Base-by-base conservation (phyloP, 768 basidiomycete genomes). In the Suillus alpinus region DNA sequence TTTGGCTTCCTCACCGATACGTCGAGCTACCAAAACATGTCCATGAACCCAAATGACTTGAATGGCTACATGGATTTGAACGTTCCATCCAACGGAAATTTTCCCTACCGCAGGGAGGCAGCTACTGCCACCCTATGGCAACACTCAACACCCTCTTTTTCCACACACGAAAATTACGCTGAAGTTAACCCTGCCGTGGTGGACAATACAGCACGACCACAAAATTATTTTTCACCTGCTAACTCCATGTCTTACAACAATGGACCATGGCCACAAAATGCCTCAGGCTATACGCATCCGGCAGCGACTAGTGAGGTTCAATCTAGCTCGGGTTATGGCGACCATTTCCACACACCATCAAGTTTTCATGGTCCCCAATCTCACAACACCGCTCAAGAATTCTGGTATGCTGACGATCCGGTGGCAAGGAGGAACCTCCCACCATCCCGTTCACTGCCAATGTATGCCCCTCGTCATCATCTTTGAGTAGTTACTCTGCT, bases 401-500 rank as follows among this genome's bases (percentile, higher is more conserved):
- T 9, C 4, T 14, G 2, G 20, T 4, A 2, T 36, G 0, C n/a
- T 4, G 7, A 3, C 0, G 13, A 0, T 36, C 23, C 23, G 4
- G 34, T 36, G 14, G 14, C 34, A 36, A 36, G 20, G 5, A 9
- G 2, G 2, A 23, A 53, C 8, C 14, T 16, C 14, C 6, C 20
- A 23, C 8, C 20, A 36, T 36, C 20, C 13, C 14, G 8, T 52
- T 7, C 13, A 13, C 51, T 1, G 12, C 20, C 12, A 37, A 9
- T 4, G 52, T 53, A 53, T 37, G 52, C 9, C 20, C 13, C 14
- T 26, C 34, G 8, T 20, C 14, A 23, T 8, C 52, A 26, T 53
- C 7, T 53, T 37, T 16, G 36, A 53, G 23, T 26, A 37, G 36
- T 23, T 16, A 16, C 34, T 53, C 23, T 53, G 8, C 52, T 53